Evolutionary conservation across 2,329 filamentous ascomycete species (phyloP).

Genomic region (Byssoonygena ceratinophila): DNA sequence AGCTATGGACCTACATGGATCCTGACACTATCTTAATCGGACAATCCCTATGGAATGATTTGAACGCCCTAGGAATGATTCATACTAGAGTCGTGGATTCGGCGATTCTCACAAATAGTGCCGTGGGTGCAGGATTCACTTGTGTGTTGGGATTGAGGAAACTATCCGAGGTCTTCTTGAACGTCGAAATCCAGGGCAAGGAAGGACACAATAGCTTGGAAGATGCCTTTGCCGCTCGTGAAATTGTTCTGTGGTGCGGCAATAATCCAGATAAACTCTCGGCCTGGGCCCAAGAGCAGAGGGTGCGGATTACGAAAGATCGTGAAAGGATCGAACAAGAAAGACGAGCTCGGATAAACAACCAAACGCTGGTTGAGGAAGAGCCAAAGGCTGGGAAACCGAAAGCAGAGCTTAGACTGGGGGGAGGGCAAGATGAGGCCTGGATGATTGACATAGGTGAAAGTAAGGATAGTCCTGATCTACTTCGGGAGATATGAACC

Average conservation of each 20-base stretch:
- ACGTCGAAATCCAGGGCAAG: slow-evolving; percentile 28
- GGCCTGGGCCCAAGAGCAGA: slow-evolving; percentile 3
- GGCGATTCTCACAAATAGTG: slow-evolving; percentile 32
- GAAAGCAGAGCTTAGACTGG: neutral
- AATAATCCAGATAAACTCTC: slow-evolving; percentile 1
- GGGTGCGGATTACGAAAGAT: slow-evolving; percentile 1
- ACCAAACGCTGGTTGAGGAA: neutral
- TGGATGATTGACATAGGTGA: slow-evolving; percentile 2
- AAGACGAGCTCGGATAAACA: neutral
- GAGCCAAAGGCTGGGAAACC: neutral
- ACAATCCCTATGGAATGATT: slow-evolving; percentile 39
- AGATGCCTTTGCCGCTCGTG: slow-evolving; percentile 37
- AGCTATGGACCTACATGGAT: slow-evolving; percentile 37
- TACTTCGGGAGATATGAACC: neutral
- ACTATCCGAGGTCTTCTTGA: slow-evolving; percentile 29
- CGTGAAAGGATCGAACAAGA: neutral
- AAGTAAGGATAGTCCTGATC: neutral
- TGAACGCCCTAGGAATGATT: slow-evolving; percentile 36
- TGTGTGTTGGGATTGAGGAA: slow-evolving; percentile 30
- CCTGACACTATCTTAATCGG: slow-evolving; percentile 40
- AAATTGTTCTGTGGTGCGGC: slow-evolving; percentile 12
- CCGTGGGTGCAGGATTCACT: slow-evolving; percentile 19
- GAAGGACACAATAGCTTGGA: slow-evolving; percentile 42
- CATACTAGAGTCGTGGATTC: slow-evolving; percentile 40
- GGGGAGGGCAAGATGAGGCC: neutral